Evolutionary conservation across 257 asterid species (phyloP).

Genomic region (Nicotiana tabacum): DNA sequence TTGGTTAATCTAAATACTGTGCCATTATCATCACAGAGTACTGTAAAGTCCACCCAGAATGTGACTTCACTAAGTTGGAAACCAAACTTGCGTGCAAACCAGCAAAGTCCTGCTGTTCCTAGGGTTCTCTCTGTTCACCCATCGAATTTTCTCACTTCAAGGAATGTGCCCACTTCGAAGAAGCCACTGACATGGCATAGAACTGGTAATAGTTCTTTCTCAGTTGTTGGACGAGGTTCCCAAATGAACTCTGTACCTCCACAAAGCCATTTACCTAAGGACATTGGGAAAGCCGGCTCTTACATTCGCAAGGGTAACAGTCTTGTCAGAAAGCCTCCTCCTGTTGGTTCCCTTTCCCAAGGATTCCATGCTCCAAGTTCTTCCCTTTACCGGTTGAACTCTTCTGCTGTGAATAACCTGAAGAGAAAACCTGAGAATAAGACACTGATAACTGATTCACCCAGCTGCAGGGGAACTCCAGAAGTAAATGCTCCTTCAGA

Average conservation of each 20-base stretch:
- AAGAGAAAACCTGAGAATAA: constrained; percentile 29
- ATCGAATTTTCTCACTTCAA: constrained; percentile 30
- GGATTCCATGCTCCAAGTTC: constrained; percentile 38
- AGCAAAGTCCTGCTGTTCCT: constrained; percentile 27
- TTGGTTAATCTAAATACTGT: constrained; percentile 11
- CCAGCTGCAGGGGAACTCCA: constrained; percentile 20
- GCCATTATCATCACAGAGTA: constrained; percentile 23
- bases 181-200: constrained; percentile 87
- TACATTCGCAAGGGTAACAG: constrained; percentile 83
- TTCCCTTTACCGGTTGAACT: constrained; percentile 29
- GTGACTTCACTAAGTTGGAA: constrained; percentile 26
- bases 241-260: constrained; percentile 29
- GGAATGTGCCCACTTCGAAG: constrained; percentile 28
- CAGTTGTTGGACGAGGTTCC: constrained; percentile 32
- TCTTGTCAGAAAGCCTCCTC: constrained; percentile 62
- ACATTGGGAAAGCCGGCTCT: constrained; percentile 27
- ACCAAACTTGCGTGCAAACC: constrained; percentile 37
- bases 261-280: constrained; percentile 29
- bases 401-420: constrained; percentile 27
- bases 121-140: constrained; percentile 34
- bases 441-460: constrained; percentile 22
- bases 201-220: constrained; percentile 29
- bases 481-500: constrained; percentile 28
- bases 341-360: constrained; percentile 30
- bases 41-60: constrained; percentile 27